These are phyloP conservation scores for Pezicula radicicola DNA, from an alignment of 2,329 filamentous ascomycete species.

Conservation along the genomic window DNA sequence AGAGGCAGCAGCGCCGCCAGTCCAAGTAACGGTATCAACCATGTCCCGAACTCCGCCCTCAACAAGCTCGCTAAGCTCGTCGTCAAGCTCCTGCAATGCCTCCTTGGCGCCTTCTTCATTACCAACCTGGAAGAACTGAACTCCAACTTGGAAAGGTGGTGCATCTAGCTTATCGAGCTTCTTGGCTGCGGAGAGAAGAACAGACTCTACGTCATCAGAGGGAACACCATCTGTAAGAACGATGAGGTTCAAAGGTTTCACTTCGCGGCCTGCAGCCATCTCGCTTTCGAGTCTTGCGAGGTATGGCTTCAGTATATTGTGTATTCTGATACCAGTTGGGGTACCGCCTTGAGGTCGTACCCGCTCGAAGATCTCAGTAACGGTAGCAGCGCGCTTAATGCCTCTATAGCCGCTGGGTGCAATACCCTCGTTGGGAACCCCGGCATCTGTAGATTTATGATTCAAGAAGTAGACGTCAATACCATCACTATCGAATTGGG, in stretches of 20 bases:
- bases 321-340: conserved; percentile 70
- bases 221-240: conserved; percentile 88
- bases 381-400: conserved; percentile 53
- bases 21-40: conserved; percentile 84
- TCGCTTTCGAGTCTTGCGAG: conserved; percentile 49
- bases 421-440: conserved; percentile 31
- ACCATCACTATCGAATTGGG: conserved; percentile 74
- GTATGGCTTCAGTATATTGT: conserved; percentile 72
- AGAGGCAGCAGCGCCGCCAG: conserved; percentile 29
- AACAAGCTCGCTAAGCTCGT: conserved; percentile 57
- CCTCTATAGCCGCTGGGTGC: conserved; percentile 58
- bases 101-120: conserved; percentile 61
- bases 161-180: conserved; percentile 69
- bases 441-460: conserved; percentile 42
- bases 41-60: conserved; percentile 71
- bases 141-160: conserved; percentile 77
- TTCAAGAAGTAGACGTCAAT: conserved; percentile 94
- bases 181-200: conserved; percentile 64
- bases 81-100: conserved; percentile 72
- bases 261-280: conserved; percentile 30
- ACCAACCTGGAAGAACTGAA: conserved; percentile 97
- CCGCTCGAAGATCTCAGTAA: conserved; percentile 67
- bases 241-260: conserved; percentile 86
- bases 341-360: conserved; percentile 67
- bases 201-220: conserved; percentile 71